Conservation (phyloP, 106 monocot species). For the Alisma plantagoaquatica region DNA sequence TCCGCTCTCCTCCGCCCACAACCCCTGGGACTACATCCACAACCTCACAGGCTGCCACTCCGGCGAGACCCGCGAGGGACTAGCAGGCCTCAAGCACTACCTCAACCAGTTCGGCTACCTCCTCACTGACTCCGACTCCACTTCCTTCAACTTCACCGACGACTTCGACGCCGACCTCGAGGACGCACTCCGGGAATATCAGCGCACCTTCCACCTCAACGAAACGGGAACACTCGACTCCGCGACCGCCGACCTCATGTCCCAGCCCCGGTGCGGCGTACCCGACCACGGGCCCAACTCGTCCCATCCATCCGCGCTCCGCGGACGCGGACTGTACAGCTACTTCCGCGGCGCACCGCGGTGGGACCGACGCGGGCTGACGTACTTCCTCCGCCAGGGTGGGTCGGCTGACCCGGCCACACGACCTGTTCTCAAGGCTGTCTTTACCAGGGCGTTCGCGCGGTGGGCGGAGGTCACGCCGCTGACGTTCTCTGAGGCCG, state of each 20-base stretch:
- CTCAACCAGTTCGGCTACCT: conserved; percentile 69
- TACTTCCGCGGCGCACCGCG: conserved; percentile 67
- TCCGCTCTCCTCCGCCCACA: conserved; percentile 13
- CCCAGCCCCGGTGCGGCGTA: conserved; percentile 65
- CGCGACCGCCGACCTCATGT: conserved; percentile 35
- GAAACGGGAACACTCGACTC: conserved; percentile 43
- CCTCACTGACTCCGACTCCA: too few relatives aligned
- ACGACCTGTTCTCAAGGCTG: conserved; percentile 15
- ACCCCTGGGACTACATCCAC: conserved; percentile 45
- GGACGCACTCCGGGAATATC: conserved; percentile 45
- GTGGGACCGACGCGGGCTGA: conserved; percentile 43
- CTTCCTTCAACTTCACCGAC: conserved; percentile 35
- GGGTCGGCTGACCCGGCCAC: conserved; percentile 28
- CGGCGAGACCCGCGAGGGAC: conserved; percentile 34
- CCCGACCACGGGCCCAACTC: conserved; percentile 46
- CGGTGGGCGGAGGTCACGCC: conserved; percentile 58
- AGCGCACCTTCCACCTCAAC: conserved; percentile 43
- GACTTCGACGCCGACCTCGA: conserved; percentile 40
- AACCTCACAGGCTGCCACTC: conserved; percentile 57
- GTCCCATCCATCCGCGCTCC: conserved; percentile 25
- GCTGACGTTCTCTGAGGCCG: conserved; percentile 32
- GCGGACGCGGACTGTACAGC: conserved; percentile 45
- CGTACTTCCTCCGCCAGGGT: conserved; percentile 41
- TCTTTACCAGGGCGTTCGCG: conserved; percentile 58
- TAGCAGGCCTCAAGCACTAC: conserved; percentile 54